Conservation (phyloP, 768 basidiomycete species). For the Hypholoma sublateritium region DNA sequence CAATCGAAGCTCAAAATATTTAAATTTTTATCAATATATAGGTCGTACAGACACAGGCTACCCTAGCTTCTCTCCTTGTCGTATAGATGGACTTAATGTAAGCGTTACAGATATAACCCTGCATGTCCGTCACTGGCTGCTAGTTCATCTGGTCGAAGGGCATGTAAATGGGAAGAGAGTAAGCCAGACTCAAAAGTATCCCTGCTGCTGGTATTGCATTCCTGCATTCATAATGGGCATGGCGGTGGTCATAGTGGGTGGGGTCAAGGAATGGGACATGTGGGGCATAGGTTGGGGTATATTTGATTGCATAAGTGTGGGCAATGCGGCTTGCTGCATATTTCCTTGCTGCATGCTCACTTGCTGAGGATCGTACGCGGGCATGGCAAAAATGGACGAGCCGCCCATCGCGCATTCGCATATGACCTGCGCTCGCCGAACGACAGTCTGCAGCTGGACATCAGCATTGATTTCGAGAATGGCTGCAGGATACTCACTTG, state of each 20-base stretch:
- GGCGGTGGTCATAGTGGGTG: constrained; percentile 5
- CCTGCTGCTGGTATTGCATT: constrained; percentile 14
- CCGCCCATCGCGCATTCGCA: constrained; percentile 77
- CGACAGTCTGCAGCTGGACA: constrained; percentile 50
- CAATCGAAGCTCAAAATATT: background rate
- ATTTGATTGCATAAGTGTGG: constrained; percentile 10
- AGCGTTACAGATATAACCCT: constrained; percentile 7
- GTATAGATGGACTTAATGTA: constrained; percentile 43
- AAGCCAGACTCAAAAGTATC: constrained; percentile 19
- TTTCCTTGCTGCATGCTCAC: constrained; percentile 6
- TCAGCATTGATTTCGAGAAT: constrained; percentile 8
- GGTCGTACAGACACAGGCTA: constrained; percentile 85
- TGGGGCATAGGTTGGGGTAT: constrained; percentile 5
- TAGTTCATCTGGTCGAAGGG: background rate
- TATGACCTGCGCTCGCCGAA: constrained; percentile 82
- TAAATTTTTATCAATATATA: constrained; percentile 27
- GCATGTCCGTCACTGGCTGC: background rate
- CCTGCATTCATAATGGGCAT: constrained; percentile 8
- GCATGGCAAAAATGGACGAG: constrained; percentile 20
- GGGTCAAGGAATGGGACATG: constrained; percentile 3
- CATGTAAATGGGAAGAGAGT: background rate
- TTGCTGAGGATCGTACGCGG: constrained; percentile 15
- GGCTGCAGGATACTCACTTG: constrained; percentile 38
- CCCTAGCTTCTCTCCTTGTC: constrained; percentile 76
- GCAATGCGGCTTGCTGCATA: constrained; percentile 13